A percentile compares a stretch with the other conserved stretches of the same genome.
phyloP scores from a whole-genome alignment of 208 protist species.

The Trypanosoma boissoni region DNA sequence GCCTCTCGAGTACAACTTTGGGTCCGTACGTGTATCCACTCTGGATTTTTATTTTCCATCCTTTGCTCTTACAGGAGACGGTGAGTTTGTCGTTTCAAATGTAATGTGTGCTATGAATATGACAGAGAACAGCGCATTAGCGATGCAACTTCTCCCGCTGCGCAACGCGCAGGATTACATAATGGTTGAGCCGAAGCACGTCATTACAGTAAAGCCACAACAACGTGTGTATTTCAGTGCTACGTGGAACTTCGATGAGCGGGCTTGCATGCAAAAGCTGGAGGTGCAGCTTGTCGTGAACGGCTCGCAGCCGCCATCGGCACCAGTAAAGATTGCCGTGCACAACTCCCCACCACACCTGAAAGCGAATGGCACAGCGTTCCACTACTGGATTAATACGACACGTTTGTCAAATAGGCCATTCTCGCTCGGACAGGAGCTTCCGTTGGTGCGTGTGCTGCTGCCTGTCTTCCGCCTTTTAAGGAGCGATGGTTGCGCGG shows the following conservation, averaged over 20 bases:
- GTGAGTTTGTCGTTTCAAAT: slow-evolving; percentile 84
- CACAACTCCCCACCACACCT: slow-evolving; percentile 69
- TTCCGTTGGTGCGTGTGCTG: slow-evolving; percentile 62
- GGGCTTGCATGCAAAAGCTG: slow-evolving; percentile 59
- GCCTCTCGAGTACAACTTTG: slow-evolving; percentile 85
- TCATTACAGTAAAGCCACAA: slow-evolving; percentile 83
- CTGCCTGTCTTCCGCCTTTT: slow-evolving; percentile 79
- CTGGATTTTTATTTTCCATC: slow-evolving; percentile 84
- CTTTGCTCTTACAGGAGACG: slow-evolving; percentile 62
- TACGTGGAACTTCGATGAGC: slow-evolving; percentile 60
- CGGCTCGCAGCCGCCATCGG: slow-evolving; percentile 63
- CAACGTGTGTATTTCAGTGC: slow-evolving; percentile 86
- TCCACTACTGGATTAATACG: slow-evolving; percentile 89
- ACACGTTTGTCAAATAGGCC: slow-evolving; percentile 73
- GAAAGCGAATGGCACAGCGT: slow-evolving; percentile 55
- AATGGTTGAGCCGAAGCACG: slow-evolving; percentile 56
- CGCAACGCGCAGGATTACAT: slow-evolving; percentile 56
- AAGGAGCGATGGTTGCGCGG: slow-evolving; percentile 23
- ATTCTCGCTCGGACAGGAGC: slow-evolving; percentile 73
- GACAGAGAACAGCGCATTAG: slow-evolving; percentile 76
- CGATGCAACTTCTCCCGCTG: slow-evolving; percentile 82
- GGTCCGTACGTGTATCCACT: slow-evolving; percentile 77
- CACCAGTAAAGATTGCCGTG: slow-evolving; percentile 71
- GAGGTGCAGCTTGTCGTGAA: slow-evolving; percentile 77
- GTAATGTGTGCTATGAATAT: slow-evolving; percentile 88